Conservation (phyloP, 2,329 filamentous ascomycete genomes). For the Balansia obtecta region DNA sequence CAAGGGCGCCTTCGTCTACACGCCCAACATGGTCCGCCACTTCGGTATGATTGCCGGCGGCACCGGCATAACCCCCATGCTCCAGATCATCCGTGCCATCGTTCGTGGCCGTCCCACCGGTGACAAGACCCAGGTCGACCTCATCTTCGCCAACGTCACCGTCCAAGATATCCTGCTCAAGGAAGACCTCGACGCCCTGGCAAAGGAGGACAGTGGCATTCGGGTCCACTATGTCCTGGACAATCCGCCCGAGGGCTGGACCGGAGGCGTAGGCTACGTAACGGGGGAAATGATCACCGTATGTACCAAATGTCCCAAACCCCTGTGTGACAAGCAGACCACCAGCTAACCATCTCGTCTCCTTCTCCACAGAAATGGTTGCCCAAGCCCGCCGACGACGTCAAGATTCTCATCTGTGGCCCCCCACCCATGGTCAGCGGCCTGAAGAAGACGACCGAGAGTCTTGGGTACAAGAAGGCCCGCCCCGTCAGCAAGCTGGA, state of each 20-base stretch:
- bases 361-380: constrained; percentile 45
- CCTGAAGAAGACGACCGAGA: constrained; percentile 90
- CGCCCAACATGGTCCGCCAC: constrained; percentile 88
- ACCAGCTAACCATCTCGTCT: neutral
- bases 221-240: constrained; percentile 91
- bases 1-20: constrained; percentile 97
- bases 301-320: constrained; percentile 14
- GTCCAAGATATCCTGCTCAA: constrained; percentile 83
- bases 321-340: neutral
- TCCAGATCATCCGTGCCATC: constrained; percentile 88
- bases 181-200: constrained; percentile 77
- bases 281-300: constrained; percentile 92
- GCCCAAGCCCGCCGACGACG: constrained; percentile 69
- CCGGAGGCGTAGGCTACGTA: constrained; percentile 86
- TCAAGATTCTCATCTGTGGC: constrained; percentile 90
- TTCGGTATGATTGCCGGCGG: constrained; percentile 98
- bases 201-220: constrained; percentile 66
- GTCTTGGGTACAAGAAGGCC: constrained; percentile 83
- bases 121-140: constrained; percentile 78
- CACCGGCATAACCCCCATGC: constrained; percentile 96
- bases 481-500: constrained; percentile 92
- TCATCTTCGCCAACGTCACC: constrained; percentile 97
- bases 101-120: constrained; percentile 65
- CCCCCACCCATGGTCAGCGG: constrained; percentile 94
- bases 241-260: constrained; percentile 87